Percentiles rank a stretch among this genome's conserved stretches.
These are phyloP conservation scores for Evernia prunastri DNA, from an alignment of 495 filamentous ascomycete genomes.

Conservation along the genomic window DNA sequence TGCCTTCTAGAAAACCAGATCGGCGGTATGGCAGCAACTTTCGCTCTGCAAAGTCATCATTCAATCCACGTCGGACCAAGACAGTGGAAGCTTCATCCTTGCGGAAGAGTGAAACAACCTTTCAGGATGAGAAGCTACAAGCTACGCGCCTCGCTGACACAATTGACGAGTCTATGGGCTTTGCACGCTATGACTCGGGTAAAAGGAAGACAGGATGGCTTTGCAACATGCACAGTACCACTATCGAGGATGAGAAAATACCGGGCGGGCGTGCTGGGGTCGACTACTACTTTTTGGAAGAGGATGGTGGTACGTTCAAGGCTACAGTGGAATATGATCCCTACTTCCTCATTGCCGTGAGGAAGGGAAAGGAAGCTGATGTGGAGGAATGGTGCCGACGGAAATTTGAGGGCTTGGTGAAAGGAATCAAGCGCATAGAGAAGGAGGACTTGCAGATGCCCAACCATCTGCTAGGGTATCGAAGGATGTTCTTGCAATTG, in stretches of 20 bases:
- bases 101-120: conserved; percentile 73
- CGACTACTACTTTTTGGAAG: conserved; percentile 95
- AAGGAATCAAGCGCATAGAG: conserved; percentile 65
- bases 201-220: conserved; percentile 86
- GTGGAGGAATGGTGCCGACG: conserved; percentile 93
- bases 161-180: conserved; percentile 93
- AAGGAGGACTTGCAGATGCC: conserved; percentile 95
- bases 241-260: conserved; percentile 75
- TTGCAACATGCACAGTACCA: conserved; percentile 87
- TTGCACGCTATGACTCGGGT: conserved; percentile 85
- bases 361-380: conserved; percentile 80
- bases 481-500: conserved; percentile 76
- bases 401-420: conserved; percentile 77
- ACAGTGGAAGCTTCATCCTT: conserved; percentile 73
- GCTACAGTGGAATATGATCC: conserved; percentile 94
- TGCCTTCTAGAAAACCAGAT: conserved; percentile 53
- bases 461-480: conserved; percentile 90
- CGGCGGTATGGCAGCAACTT: conserved; percentile 49
- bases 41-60: conserved; percentile 43
- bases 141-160: conserved; percentile 72
- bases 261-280: conserved; percentile 80
- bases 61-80: conserved; percentile 52
- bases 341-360: conserved; percentile 89
- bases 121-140: conserved; percentile 79
- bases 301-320: conserved; percentile 90